Conservation (phyloP, 1,284 basidiomycete genomes). For the Cryptococcus deneoformans region DNA sequence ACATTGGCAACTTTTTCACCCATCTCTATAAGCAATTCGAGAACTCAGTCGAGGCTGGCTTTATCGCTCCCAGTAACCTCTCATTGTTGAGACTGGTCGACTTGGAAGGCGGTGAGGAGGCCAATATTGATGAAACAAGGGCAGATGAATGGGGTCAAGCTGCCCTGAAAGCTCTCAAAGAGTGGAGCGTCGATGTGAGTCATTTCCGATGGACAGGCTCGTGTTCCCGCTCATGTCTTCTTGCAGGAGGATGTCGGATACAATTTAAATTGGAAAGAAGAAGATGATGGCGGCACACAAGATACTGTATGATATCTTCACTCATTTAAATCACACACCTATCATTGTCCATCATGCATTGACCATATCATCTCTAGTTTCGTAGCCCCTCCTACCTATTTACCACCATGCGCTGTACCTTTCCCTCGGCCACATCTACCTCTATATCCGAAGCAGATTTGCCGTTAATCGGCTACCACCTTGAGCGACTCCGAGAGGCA, state of each 20-base stretch:
- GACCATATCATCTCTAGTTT: not conserved
- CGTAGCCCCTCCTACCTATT: conserved; percentile 19
- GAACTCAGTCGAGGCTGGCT: conserved; percentile 66
- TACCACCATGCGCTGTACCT: conserved; percentile 28
- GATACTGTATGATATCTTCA: not conserved
- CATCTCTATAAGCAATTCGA: conserved; percentile 71
- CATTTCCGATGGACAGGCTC: not conserved
- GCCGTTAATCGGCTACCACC: conserved; percentile 26
- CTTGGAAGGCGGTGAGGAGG: conserved; percentile 57
- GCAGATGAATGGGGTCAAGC: conserved; percentile 69
- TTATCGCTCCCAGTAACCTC: conserved; percentile 64
- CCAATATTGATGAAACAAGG: conserved; percentile 57
- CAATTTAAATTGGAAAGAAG: conserved; percentile 32
- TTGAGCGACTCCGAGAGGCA: conserved; percentile 29
- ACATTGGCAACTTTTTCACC: conserved; percentile 73
- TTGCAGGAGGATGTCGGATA: conserved; percentile 37
- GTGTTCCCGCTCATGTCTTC: not conserved
- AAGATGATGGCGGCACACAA: too few relatives aligned
- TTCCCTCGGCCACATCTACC: too few relatives aligned
- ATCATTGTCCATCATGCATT: conserved; percentile 4
- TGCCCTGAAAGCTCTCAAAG: conserved; percentile 62
- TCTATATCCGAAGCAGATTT: too few relatives aligned
- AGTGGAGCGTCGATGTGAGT: conserved; percentile 56
- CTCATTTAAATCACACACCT: not conserved
- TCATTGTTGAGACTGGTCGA: conserved; percentile 67